Base-by-base conservation (phyloP, 495 filamentous ascomycete genomes). In the Hamigera avellanea region DNA sequence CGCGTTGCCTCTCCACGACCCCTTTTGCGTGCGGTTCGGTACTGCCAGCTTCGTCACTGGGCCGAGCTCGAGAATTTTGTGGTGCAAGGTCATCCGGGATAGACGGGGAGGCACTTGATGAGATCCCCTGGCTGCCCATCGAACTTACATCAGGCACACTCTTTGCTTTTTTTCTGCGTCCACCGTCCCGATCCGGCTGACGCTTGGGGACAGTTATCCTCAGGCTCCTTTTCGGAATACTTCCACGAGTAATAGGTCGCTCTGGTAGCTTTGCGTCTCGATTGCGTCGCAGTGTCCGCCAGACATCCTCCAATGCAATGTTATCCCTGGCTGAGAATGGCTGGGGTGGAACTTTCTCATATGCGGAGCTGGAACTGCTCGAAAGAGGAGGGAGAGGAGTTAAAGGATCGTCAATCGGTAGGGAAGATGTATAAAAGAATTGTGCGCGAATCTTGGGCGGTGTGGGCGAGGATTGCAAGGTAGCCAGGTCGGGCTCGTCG, bases 341-440 rank as follows among this genome's bases (percentile, higher is more conserved):
- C n/a, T 78, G 73, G 1, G 83, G 74, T 17, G 77, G 71, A 17
- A 67, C 61, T 38, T 71, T 75, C 15, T 69, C 54, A 40, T 59
- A 54, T 14, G 52, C 48, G 10, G 67, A 53, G 30, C 64, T 64
- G 26, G 73, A 54, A 38, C 72, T 69, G 34, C 66, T 64, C 14
- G 69, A 54, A 14, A 72, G 57, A 19, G 73, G 63, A 13, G 81
- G 76, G 14, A 81, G 53, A 1, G 80, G 69, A 4, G 81, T 78
- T 28, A 89, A 69, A 9, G 85, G 84, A 54, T 93, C 85, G 53
- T 93, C 85, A 49, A 93, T 81, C 26, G 83, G 76, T 19, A 84
- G 64, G 14, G 71, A 64, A 10, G 84, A 87, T 19, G 73, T 66
- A 57, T 89, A 91, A 53, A 89, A 93, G 62, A 82, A 93, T 30